Base-by-base conservation (phyloP, 345 rosid species). In the Hibiscus trionum region DNA sequence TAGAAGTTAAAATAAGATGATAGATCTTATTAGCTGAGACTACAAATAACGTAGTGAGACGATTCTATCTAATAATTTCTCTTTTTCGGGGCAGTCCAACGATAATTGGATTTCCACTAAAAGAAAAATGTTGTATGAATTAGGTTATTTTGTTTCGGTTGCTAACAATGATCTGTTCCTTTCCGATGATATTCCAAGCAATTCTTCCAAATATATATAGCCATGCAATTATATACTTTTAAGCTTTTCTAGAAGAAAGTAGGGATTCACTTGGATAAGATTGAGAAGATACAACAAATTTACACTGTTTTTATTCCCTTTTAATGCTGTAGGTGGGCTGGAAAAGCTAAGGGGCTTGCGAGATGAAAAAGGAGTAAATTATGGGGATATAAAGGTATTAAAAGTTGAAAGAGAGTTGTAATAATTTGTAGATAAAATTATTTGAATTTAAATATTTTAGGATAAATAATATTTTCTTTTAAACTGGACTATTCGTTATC, bases 171-270 rank as follows among this genome's bases (percentile, higher is more conserved):
- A 46, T 42, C 11, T 11, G 33, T 65, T 65, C 11, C 70, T 44
- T 66, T 44, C 35, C 1, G 10, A 44, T 44, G 69, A 65, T 21
- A 27, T 44, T 44, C 69, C 69, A 65, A 65, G 69, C 53, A 65
- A 65, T 19, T 63, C 49, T 61, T 61, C 65, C 47, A 8, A n/a
- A n/a, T 9, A 42, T 42, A 1, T n/a, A 24, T 11, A 17, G 26
- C 3, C 21, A 35, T 35, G 47, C 15, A 19, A 19, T 9, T 52
- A 4, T 42, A 39, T 62, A 21, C 69, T 44, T 65, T 65, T 42
- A 19, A 37, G 33, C 33, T 42, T 44, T 21, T 65, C 21, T 64
- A 50, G 10, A 35, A 35, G 33, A 42, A 63, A 65, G 61, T 10
- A 11, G 29, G 31, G n/a, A 19, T 39, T 11, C 16, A 42, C 19